Conservation (phyloP, 176 grass and related monocot genomes). For the Puccinellia tenuiflora region DNA sequence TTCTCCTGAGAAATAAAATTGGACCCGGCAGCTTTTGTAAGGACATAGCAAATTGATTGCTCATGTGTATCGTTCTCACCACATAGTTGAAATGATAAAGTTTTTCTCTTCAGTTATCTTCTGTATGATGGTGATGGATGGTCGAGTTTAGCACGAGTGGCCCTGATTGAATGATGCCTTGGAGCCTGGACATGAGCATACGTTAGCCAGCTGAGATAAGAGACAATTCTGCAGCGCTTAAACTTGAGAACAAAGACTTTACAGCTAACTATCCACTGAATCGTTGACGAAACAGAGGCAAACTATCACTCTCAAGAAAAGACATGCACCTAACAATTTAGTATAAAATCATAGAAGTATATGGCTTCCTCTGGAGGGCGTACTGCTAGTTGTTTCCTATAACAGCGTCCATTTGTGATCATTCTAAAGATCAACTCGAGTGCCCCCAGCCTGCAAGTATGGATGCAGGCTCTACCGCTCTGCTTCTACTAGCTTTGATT, state of each 20-base stretch:
- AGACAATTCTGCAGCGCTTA: neutral
- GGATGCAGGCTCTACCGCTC: neutral
- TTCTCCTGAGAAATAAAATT: neutral
- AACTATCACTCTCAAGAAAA: neutral
- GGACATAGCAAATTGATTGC: neutral
- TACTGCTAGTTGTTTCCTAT: neutral
- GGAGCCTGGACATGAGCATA: neutral
- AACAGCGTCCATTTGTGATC: neutral
- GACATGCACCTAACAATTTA: neutral
- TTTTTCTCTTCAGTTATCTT: neutral
- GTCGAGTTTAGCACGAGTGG: neutral
- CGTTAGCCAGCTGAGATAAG: neutral
- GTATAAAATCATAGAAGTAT: neutral
- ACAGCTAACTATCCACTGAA: neutral
- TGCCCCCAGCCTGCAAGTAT: neutral
- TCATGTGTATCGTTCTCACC: neutral
- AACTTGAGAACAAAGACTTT: neutral
- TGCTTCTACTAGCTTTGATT: neutral
- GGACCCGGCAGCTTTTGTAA: neutral
- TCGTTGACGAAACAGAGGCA: neutral
- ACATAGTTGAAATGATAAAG: neutral
- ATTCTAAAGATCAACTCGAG: neutral
- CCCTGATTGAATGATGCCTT: neutral
- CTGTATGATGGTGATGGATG: neutral
- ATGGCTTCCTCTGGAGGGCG: neutral